A percentile compares a stretch with the other conserved stretches of the same genome.
phyloP scores from a whole-genome alignment of 371 early-diverging fungal species.

The Dinochytrium kinnereticum region DNA sequence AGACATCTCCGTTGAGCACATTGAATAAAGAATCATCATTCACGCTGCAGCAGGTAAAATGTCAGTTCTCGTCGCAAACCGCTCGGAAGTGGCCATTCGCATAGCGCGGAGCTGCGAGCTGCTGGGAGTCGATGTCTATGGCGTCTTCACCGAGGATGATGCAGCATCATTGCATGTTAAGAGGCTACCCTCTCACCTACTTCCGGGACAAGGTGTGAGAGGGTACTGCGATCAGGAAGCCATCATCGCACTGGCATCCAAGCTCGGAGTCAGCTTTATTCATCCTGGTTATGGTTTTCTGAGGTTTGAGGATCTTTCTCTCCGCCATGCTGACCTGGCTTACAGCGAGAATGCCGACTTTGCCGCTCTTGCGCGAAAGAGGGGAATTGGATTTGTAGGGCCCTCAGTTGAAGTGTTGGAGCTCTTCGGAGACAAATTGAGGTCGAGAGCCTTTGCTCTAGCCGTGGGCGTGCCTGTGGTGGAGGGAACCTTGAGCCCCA shows the following conservation, averaged over 20 bases:
- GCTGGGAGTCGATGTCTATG: slow-evolving; percentile 77
- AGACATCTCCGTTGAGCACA: neutral
- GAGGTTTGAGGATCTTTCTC: slow-evolving; percentile 23
- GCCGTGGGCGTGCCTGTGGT: slow-evolving; percentile 75
- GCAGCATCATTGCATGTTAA: neutral
- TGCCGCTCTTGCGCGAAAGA: slow-evolving; percentile 78
- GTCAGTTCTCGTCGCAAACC: slow-evolving; percentile 23
- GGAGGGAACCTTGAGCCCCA: slow-evolving; percentile 85
- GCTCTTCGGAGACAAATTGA: slow-evolving; percentile 84
- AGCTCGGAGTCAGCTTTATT: slow-evolving; percentile 60
- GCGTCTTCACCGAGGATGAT: slow-evolving; percentile 76
- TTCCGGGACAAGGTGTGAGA: slow-evolving; percentile 86
- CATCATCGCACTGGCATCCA: slow-evolving; percentile 74
- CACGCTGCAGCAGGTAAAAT: neutral
- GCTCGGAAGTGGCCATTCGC: slow-evolving; percentile 82
- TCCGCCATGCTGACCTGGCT: neutral
- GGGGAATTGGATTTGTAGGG: slow-evolving; percentile 88
- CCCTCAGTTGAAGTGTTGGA: slow-evolving; percentile 84
- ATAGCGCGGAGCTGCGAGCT: slow-evolving; percentile 85
- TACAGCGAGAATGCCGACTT: slow-evolving; percentile 81
- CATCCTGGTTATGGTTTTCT: slow-evolving; percentile 83
- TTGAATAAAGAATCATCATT: neutral
- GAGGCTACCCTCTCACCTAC: slow-evolving; percentile 56
- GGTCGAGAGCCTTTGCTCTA: slow-evolving; percentile 55
- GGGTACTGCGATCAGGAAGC: slow-evolving; percentile 79